Evolutionary conservation across 2,329 filamentous ascomycete genomes (phyloP), one percentile per base, ranked within the genome.

Genomic region (Fusarium sororula): DNA sequence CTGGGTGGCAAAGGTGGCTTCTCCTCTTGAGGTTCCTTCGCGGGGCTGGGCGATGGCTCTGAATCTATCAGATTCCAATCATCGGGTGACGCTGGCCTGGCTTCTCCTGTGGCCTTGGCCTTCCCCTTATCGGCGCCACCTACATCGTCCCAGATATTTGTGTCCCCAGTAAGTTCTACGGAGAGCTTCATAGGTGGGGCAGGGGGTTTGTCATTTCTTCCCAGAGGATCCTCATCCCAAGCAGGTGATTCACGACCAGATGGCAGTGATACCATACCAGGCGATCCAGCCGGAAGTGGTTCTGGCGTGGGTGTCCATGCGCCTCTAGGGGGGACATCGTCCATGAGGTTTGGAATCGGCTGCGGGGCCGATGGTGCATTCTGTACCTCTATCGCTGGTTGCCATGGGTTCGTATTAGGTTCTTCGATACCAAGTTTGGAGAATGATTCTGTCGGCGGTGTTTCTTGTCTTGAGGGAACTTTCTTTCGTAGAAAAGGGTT

Each of bases 401-500:
- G 77, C 82, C 82, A 82, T 17, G 82, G 80, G 41, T 83, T 82
- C 39, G 75, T 83, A 62, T 76, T 84, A 12, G 82, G 57, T 15
- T 88, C 86, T 56, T 81, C 80, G 11, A 88, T 74, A 47, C 77
- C 81, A 58, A 88, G 78, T 68, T 84, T 82, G 7, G 85, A 81
- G 32, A 88, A 82, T 6, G 82, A 79, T 17, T 82, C 81, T 3
- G 81, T 79, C 2, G 82, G 81, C 12, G 81, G 78, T 17, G 77
- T 53, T 20, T 75, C 77, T 39, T 71, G 72, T 24, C 68, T 64
- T 47, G 75, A 73, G 8, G 83, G 65, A 8, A 81, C 81, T 72
- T 87, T 87, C 63, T 87, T 85, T 68, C 87, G 87, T 28, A 83
- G 74, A 77, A 90, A 90, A 0, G 88, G 88, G 60, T 90, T 90